These are phyloP conservation scores for Tolypocladium inflatum DNA, from an alignment of 2,329 filamentous ascomycete genomes.

Conservation along the genomic window DNA sequence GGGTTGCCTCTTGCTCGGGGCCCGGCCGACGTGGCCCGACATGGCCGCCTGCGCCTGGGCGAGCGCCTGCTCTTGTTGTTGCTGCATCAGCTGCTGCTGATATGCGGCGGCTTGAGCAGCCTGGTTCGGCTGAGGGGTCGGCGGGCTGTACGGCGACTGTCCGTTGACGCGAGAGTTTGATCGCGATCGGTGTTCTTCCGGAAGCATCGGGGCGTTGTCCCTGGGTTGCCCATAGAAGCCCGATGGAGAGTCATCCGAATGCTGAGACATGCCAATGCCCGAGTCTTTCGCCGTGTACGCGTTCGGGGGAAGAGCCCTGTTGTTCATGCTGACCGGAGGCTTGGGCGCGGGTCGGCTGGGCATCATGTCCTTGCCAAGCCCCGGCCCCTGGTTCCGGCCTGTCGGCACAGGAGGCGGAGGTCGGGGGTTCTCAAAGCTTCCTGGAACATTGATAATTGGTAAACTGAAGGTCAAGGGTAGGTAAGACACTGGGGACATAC, in stretches of 20 bases:
- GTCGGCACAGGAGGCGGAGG: slow-evolving; percentile 80
- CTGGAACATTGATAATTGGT: slow-evolving; percentile 22
- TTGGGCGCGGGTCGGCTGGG: slow-evolving; percentile 80
- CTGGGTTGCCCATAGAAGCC: slow-evolving; percentile 38
- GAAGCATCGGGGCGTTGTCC: slow-evolving; percentile 49
- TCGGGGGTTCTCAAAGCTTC: slow-evolving; percentile 94
- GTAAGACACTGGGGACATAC: slow-evolving; percentile 55
- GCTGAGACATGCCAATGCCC: slow-evolving; percentile 51
- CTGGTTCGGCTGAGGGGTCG: slow-evolving; percentile 23
- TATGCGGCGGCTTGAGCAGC: slow-evolving; percentile 38
- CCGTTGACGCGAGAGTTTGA: slow-evolving; percentile 58
- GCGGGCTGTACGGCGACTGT: slow-evolving; percentile 37
- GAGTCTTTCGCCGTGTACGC: slow-evolving; percentile 49
- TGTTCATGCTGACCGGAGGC: slow-evolving; percentile 60
- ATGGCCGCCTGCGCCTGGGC: slow-evolving; percentile 70
- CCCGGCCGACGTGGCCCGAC: slow-evolving; percentile 59
- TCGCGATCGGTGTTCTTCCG: slow-evolving; percentile 57
- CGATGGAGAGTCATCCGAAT: slow-evolving; percentile 43
- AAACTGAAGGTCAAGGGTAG: not conserved
- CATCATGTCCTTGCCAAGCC: slow-evolving; percentile 44
- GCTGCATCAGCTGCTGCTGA: slow-evolving; percentile 58
- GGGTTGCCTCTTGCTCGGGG: slow-evolving; percentile 60
- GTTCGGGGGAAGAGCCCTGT: slow-evolving; percentile 43
- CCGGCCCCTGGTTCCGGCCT: slow-evolving; percentile 34
- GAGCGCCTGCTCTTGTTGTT: slow-evolving; percentile 82